Evolutionary conservation across 306 rosid genomes (phyloP), one percentile per base, ranked within the genome.

Genomic region (Vigna angularis): DNA sequence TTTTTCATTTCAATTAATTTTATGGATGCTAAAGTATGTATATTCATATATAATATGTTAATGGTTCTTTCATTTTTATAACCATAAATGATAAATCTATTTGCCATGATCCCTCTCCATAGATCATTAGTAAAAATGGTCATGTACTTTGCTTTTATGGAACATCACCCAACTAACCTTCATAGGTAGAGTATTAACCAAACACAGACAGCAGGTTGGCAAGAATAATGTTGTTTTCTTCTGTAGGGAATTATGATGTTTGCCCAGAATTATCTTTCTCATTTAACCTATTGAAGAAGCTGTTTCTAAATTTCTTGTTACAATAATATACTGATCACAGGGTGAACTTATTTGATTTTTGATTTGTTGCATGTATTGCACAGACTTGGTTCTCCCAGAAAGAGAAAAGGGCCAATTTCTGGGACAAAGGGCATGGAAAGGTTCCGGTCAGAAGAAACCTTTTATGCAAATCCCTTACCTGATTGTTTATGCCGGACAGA

Each of bases 331-430:
- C 34, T 77, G 16, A 38, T 47, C 24, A 17, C 34, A 26, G 15
- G 34, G 50, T 17, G 14, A 40, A 45, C 52, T 48, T 79, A 26
- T 20, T 56, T 66, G 72, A 55, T 44, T 52, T 50, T 18, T 65
- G 53, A 47, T 57, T 77, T 49, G 64, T 18, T 67, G 47, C 52
- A n/a, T 51, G 66, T 77, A 67, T 76, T 83, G 15, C 6, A 22
- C 89, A 94, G 98, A 82, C 97, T 86, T 85, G 98, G 97, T 32
- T 90, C 90, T n/a, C 90, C 97, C 1, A 88, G 97, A 85, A 94
- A 90, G 84, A 94, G 98, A 80, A 91, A 88, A 81, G 98, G 98
- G 50, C 97, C 98, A 20, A 83, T 89, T 66, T 85, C 98, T n/a
- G 98, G 98, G 75, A 94, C 96, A 28, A 94, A 74, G 83, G 90